Conservation (phyloP, 805 yeast species). For the Saccharomycopsis schoenii region DNA sequence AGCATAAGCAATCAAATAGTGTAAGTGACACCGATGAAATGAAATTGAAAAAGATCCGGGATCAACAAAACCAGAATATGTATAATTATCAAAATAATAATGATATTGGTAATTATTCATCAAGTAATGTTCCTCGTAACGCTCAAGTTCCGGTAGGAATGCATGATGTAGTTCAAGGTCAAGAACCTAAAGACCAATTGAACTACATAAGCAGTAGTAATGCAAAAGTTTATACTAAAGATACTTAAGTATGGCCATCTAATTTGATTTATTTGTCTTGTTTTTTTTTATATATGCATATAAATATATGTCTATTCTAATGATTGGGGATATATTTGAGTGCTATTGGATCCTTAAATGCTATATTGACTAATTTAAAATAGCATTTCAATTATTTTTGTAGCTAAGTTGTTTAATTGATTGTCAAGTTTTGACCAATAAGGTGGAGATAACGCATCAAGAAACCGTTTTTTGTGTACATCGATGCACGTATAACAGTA, state of each 20-base stretch:
- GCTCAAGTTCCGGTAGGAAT: not conserved
- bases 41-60: not conserved
- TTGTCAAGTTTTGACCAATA: not conserved
- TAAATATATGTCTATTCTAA: no score
- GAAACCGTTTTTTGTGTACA: not conserved
- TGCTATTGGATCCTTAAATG: no score
- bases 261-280: no score
- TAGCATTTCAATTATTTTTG: not conserved
- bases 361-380: no score
- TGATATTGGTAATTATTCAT: not conserved
- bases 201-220: not conserved
- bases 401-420: not conserved
- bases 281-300: no score
- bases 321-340: no score
- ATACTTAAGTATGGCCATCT: not conserved
- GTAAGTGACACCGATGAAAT: not conserved
- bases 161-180: not conserved
- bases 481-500: not conserved
- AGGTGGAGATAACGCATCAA: not conserved
- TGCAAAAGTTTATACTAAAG: not conserved
- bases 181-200: not conserved
- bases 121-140: not conserved
- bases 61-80: not conserved
- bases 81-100: not conserved
- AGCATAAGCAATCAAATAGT: not conserved